These are phyloP conservation scores for Synura sp. DNA, from an alignment of 352 stramenopile species.

Conservation along the genomic window DNA sequence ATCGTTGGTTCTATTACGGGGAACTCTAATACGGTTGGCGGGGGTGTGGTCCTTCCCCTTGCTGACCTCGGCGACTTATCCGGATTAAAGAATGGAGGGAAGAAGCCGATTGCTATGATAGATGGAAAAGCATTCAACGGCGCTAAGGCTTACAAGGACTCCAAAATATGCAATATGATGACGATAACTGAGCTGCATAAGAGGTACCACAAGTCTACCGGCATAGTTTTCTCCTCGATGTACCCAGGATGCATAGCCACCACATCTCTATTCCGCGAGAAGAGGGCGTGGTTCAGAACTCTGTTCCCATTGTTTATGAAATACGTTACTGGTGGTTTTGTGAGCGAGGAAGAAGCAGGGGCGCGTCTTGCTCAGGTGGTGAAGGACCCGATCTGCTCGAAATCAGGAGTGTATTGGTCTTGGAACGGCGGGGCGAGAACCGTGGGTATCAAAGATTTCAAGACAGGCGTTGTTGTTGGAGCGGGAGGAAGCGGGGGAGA, in stretches of 20 bases:
- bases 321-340: conserved; percentile 74
- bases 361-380: conserved; percentile 70
- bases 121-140: conserved; percentile 72
- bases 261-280: conserved; percentile 67
- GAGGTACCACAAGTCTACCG: conserved; percentile 66
- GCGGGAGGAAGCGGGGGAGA: conserved; percentile 65
- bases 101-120: conserved; percentile 63
- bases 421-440: conserved; percentile 70
- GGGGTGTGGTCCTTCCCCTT: conserved; percentile 60
- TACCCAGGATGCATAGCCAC: conserved; percentile 78
- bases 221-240: conserved; percentile 70
- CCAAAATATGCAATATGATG: conserved; percentile 78
- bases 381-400: conserved; percentile 59
- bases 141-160: conserved; percentile 78
- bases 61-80: conserved; percentile 67
- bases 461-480: conserved; percentile 51
- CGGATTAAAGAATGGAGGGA: conserved; percentile 58
- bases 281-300: conserved; percentile 70
- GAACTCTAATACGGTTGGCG: conserved; percentile 70
- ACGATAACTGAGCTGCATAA: conserved; percentile 72
- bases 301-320: conserved; percentile 76
- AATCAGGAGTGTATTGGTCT: conserved; percentile 70
- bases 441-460: conserved; percentile 57
- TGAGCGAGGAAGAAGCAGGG: conserved; percentile 65
- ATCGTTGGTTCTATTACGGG: conserved; percentile 76